phyloP scores from a whole-genome alignment of 176 grass and related monocot species.

The Oryza coarctata region DNA sequence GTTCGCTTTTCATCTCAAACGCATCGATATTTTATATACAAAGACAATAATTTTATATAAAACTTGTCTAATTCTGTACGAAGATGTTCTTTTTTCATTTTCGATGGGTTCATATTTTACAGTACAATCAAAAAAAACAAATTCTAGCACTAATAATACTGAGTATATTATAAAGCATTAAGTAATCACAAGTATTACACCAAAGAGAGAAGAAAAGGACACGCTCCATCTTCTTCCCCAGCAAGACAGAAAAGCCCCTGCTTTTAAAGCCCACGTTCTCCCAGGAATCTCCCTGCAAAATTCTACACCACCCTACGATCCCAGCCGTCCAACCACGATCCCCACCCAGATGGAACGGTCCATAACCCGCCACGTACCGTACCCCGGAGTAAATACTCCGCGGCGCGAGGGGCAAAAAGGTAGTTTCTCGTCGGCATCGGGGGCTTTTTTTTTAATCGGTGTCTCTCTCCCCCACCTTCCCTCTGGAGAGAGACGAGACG shows the following conservation, averaged over 20 bases:
- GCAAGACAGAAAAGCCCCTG: constrained; percentile 34
- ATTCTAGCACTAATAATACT: background rate
- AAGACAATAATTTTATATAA: no score
- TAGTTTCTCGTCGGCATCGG: constrained; percentile 17
- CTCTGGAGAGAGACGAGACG: constrained; percentile 22
- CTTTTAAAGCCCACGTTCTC: background rate
- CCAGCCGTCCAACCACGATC: constrained; percentile 4
- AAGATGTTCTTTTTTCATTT: background rate
- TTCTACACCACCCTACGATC: background rate
- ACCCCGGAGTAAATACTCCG: background rate
- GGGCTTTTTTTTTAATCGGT: constrained; percentile 29
- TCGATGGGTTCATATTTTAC: background rate
- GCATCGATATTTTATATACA: no score
- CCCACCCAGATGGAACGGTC: background rate
- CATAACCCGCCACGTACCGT: background rate
- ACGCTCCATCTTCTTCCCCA: constrained; percentile 20
- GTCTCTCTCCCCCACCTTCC: constrained; percentile 40
- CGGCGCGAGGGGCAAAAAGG: background rate
- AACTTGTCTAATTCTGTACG: no score
- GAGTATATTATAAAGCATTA: background rate
- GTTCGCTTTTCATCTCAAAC: background rate
- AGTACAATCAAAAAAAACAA: background rate
- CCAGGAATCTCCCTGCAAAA: constrained; percentile 12
- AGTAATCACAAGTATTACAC: background rate
- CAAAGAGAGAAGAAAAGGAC: constrained; percentile 10